Evolutionary conservation across 1,284 basidiomycete species (phyloP).

Genomic region (Grifola frondosa): DNA sequence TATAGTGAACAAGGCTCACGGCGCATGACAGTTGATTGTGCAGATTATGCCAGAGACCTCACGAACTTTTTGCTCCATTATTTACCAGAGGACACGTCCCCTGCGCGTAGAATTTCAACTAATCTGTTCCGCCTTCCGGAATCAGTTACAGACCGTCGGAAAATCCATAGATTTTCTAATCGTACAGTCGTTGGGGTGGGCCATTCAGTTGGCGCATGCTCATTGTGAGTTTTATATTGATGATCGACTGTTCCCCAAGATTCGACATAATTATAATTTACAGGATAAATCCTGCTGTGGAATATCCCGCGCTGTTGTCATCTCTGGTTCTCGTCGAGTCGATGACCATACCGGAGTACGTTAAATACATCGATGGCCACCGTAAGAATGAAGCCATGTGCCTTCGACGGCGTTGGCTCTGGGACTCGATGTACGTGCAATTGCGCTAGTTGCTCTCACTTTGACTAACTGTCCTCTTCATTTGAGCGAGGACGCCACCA

Average conservation of each 20-base stretch:
- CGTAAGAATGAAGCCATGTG: not conserved
- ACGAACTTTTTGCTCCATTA: slow-evolving; percentile 5
- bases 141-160: not conserved
- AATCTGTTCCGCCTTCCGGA: not conserved
- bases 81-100: not conserved
- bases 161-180: not conserved
- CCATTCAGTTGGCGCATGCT: slow-evolving; percentile 1
- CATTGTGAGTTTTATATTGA: not conserved
- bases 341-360: slow-evolving; percentile 1
- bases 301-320: not conserved
- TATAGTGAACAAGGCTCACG: not conserved
- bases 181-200: not conserved
- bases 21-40: not conserved
- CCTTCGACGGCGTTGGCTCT: not conserved
- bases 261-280: no score
- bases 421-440: not conserved
- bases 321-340: not conserved
- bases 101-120: not conserved
- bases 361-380: not conserved
- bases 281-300: not conserved
- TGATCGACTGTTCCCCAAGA: not conserved
- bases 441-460: no score
- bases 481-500: no score
- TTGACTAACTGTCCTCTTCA: no score
- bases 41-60: slow-evolving; percentile 3